A percentile compares a stretch with the other conserved stretches of the same genome.
These are phyloP conservation scores for Apiotrichum veenhuisii DNA, from an alignment of 1,284 basidiomycete genomes.

Conservation along the genomic window DNA sequence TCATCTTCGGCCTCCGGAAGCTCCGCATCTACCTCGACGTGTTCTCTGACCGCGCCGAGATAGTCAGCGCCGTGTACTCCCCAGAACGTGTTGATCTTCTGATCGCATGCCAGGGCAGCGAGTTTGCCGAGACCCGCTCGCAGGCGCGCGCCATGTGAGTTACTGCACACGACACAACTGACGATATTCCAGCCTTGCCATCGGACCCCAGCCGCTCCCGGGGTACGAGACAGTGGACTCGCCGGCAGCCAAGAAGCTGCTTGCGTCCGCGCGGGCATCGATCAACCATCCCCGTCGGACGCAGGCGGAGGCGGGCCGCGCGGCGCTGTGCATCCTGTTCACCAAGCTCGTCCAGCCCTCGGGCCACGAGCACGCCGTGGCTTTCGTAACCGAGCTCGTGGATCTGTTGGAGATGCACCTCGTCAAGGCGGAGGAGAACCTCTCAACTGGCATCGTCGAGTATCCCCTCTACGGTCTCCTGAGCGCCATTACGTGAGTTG, in stretches of 20 bases:
- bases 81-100: conserved; percentile 32
- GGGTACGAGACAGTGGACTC: conserved; percentile 30
- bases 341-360: conserved; percentile 24
- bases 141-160: conserved; percentile 42
- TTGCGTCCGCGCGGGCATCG: conserved; percentile 28
- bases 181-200: conserved; percentile 32
- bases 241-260: conserved; percentile 14
- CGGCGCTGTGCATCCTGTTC: conserved; percentile 40
- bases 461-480: conserved; percentile 43
- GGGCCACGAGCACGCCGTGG: conserved; percentile 12
- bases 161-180: not conserved
- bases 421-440: conserved; percentile 26
- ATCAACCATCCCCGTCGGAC: conserved; percentile 44
- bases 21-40: conserved; percentile 34
- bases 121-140: conserved; percentile 42
- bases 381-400: conserved; percentile 28
- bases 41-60: conserved; percentile 17
- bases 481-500: conserved; percentile 34
- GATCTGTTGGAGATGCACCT: conserved; percentile 32
- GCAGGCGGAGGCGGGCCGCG: conserved; percentile 47
- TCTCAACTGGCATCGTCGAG: conserved; percentile 34
- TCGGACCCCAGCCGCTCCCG: conserved; percentile 33
- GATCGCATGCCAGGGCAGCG: conserved; percentile 43
- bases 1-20: conserved; percentile 30
- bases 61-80: conserved; percentile 26